Percentiles rank a stretch among this genome's conserved stretches.
Conservation (phyloP, 305 asterid genomes). For the Fraxinus nigra region DNA sequence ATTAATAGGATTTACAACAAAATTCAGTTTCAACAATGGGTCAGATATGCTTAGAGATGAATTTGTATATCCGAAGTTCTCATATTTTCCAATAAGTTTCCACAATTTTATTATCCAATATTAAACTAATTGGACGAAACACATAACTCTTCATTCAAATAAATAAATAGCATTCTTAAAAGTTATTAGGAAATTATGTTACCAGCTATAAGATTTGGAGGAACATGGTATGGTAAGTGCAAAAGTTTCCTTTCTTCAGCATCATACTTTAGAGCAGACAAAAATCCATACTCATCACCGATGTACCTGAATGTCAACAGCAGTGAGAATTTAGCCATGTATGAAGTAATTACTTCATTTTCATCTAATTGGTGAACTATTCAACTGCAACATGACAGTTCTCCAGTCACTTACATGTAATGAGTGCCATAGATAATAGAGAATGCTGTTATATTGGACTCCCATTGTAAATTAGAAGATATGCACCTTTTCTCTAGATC, state of each 20-base stretch:
- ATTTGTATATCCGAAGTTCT: neutral
- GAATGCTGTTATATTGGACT: conserved; percentile 88
- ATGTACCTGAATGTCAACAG: conserved; percentile 52
- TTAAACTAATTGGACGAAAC: conserved; percentile 5
- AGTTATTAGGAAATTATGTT: conserved; percentile 32
- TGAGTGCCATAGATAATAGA: conserved; percentile 69
- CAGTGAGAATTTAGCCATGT: conserved; percentile 21
- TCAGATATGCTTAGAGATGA: conserved; percentile 13
- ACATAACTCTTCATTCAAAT: conserved; percentile 18
- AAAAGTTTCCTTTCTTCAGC: conserved; percentile 53
- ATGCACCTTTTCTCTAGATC: conserved; percentile 77
- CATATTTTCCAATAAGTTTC: conserved; percentile 17
- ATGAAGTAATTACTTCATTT: conserved; percentile 20
- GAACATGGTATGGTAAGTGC: conserved; percentile 70
- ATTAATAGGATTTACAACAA: neutral
- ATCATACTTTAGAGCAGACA: conserved; percentile 82
- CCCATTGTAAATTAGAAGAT: conserved; percentile 74
- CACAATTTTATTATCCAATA: conserved; percentile 6
- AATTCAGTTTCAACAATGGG: neutral
- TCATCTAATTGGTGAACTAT: neutral
- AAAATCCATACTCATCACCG: conserved; percentile 90
- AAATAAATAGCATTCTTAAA: conserved; percentile 14
- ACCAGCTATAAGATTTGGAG: conserved; percentile 87
- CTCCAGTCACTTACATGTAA: conserved; percentile 64
- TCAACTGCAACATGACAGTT: neutral